Evolutionary conservation across 345 rosid genomes (phyloP), one percentile per base, ranked within the genome.

Genomic region (Cardamine occulta): DNA sequence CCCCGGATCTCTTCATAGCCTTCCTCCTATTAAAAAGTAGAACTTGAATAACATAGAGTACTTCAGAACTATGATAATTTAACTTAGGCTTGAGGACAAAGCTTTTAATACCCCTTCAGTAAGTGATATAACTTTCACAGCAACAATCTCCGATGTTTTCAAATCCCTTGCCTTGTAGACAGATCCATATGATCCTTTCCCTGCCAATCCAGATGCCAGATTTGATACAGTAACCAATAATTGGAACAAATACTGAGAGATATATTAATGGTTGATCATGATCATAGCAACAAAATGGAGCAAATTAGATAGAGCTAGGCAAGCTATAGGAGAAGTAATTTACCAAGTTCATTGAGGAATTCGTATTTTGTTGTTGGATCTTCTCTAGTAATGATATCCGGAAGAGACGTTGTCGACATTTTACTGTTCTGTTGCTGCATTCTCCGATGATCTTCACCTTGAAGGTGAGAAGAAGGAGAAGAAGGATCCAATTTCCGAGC

Each of bases 1-100:
- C 98, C 98, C 8, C 99, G 87, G 40, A 95, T 92, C 81, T 95
- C 99, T 83, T 95, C 99, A 74, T 92, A 95, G 0, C 97, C 99
- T 79, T 92, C 99, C 86, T 95, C 99, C 99, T 94, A 77, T 70
- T 57, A 68, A 86, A 37, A 44, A 79, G 34, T 42, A 26, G 54
- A 62, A 9, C 37, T 45, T 62, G 10, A 73, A 54, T 23, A 66
- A 73, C 74, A 73, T 8, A 18, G 47, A 60, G 9, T 60, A 8
- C 70, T 59, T 31, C 10, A 17, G 7, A 40, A 23, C 63, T 13
- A 8, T 31, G 19, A 56, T 75, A 76, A 58, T 51, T 18, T 11
- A 61, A 62, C 37, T 44, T 26, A 51, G 24, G 56, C n/a, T 13
- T 13, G 55, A 62, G 35, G 59, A 73, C 37, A 54, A 75, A 63